These are phyloP conservation scores for Tilletia indica DNA, from an alignment of 1,284 basidiomycete species.

Conservation along the genomic window DNA sequence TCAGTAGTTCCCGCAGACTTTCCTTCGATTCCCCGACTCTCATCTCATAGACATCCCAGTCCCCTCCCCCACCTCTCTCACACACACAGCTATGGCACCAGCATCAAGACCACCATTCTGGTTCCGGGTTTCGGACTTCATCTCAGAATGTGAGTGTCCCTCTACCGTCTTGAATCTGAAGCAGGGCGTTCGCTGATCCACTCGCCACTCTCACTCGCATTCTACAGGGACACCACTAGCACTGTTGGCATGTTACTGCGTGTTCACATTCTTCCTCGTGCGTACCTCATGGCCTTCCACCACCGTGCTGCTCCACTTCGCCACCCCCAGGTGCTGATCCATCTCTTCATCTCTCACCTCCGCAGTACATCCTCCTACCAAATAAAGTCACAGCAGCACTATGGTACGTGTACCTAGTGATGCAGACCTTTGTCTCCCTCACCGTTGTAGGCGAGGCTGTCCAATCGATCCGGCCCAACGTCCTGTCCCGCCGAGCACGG, in stretches of 20 bases:
- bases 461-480: slow-evolving; percentile 18
- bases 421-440: slow-evolving; percentile 21
- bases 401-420: slow-evolving; percentile 7
- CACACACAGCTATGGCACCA: slow-evolving; percentile 1
- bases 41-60: background rate
- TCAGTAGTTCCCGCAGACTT: background rate
- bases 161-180: background rate
- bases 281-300: background rate
- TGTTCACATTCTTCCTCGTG: slow-evolving; percentile 19
- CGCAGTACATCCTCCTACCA: slow-evolving; percentile 17
- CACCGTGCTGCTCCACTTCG: background rate
- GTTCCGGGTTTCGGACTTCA: background rate
- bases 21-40: background rate
- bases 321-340: background rate
- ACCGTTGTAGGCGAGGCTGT: slow-evolving; percentile 19
- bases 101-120: background rate
- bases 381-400: background rate
- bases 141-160: background rate
- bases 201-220: background rate
- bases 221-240: slow-evolving; percentile 14
- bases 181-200: background rate
- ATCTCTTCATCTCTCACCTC: background rate
- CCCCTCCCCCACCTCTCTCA: background rate
- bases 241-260: slow-evolving; percentile 3
- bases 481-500: slow-evolving; percentile 16